These are phyloP conservation scores for Phalaenopsis aphrodite DNA, from an alignment of 106 monocot genomes.

Conservation along the genomic window DNA sequence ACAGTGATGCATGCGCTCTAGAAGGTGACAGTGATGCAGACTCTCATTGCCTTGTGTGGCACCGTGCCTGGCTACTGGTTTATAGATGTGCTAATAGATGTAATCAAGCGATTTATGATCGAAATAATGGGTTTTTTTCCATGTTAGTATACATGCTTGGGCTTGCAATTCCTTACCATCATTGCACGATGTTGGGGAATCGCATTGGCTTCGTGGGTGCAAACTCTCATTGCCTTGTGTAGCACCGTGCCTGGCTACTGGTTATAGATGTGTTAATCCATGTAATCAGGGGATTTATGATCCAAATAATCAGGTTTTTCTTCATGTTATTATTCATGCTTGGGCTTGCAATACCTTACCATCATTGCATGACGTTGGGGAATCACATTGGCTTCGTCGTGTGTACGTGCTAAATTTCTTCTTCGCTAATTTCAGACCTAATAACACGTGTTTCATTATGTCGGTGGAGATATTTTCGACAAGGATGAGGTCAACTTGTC, in stretches of 20 bases:
- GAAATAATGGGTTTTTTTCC: too few relatives aligned
- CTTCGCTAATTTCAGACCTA: conserved; percentile 85
- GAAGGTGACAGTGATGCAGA: conserved; percentile 15
- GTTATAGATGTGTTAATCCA: conserved; percentile 18
- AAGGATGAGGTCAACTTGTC: conserved; percentile 57
- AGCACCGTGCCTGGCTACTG: conserved; percentile 25
- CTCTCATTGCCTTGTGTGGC: too few relatives aligned
- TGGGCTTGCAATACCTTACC: conserved; percentile 15
- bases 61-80: too few relatives aligned
- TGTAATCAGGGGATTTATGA: conserved; percentile 9
- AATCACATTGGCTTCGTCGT: conserved; percentile 58
- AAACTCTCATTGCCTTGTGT: conserved; percentile 18
- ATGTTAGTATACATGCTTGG: too few relatives aligned
- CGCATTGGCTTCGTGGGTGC: not conserved
- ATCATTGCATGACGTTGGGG: conserved; percentile 36
- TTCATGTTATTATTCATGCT: conserved; percentile 24
- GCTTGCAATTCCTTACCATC: too few relatives aligned
- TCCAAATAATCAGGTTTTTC: conserved; percentile 15
- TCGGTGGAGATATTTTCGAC: conserved; percentile 47
- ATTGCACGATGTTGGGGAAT: too few relatives aligned
- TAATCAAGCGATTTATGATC: too few relatives aligned
- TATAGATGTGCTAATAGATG: too few relatives aligned
- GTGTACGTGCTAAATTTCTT: conserved; percentile 74
- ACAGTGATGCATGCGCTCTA: conserved; percentile 17
- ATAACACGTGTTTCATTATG: conserved; percentile 71